A percentile compares a stretch with the other conserved stretches of the same genome.
phyloP scores from a whole-genome alignment of 2,329 filamentous ascomycete genomes.

The Botrytis fragariae region DNA sequence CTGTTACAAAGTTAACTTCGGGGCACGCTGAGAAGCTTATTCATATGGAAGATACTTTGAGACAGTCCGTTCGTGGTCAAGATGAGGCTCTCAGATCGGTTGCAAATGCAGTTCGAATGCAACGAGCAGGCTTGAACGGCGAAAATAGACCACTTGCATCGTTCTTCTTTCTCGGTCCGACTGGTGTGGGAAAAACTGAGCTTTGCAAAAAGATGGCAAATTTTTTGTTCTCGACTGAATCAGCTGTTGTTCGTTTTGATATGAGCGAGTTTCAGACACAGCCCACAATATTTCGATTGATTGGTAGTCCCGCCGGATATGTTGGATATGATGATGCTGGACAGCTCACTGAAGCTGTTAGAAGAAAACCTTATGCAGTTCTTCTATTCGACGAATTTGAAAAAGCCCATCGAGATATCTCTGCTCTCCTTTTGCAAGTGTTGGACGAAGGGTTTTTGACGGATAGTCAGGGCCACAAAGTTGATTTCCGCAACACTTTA shows the following conservation, averaged over 20 bases:
- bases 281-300: slow-evolving; percentile 89
- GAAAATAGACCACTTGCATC: slow-evolving; percentile 89
- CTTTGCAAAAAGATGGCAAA: slow-evolving; percentile 92
- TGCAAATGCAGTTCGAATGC: slow-evolving; percentile 88
- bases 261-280: slow-evolving; percentile 99
- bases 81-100: slow-evolving; percentile 91
- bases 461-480: slow-evolving; percentile 91
- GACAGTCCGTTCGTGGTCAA: slow-evolving; percentile 83
- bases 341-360: slow-evolving; percentile 91
- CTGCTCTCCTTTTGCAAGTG: slow-evolving; percentile 85
- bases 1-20: slow-evolving; percentile 85
- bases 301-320: slow-evolving; percentile 90
- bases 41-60: slow-evolving; percentile 88
- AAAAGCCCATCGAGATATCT: slow-evolving; percentile 94
- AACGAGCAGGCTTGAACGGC: slow-evolving; percentile 85
- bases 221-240: slow-evolving; percentile 90
- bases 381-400: slow-evolving; percentile 97
- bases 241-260: slow-evolving; percentile 89
- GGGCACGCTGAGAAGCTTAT: slow-evolving; percentile 94
- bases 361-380: slow-evolving; percentile 92
- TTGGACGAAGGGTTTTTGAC: slow-evolving; percentile 95
- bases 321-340: slow-evolving; percentile 96
- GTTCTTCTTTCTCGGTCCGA: slow-evolving; percentile 97
- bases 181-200: slow-evolving; percentile 95
- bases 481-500: slow-evolving; percentile 95